Base-by-base conservation (phyloP, 805 yeast genomes). In the Hanseniaspora jakobsenii region DNA sequence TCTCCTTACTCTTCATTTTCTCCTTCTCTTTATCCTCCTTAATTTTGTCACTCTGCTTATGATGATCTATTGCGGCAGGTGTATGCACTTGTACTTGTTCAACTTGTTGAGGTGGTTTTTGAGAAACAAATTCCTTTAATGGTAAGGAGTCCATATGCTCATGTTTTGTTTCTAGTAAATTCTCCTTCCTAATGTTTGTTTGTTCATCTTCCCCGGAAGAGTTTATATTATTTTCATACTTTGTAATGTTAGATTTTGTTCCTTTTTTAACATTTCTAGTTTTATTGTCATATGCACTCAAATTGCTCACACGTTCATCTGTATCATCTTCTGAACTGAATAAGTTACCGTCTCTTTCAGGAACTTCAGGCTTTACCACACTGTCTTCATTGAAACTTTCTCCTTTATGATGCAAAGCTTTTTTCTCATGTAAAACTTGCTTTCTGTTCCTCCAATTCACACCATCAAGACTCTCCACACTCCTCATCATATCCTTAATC, bases 371-470 rank as follows among this genome's bases (percentile, higher is more conserved):
- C n/a, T 32, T 19, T 14, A 10, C 14, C 5, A 28, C 28, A 7
- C 35, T 24, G 2, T 29, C 16, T 2, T n/a, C n/a, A n/a, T n/a
- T n/a, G n/a, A n/a, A n/a, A n/a, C n/a, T n/a, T n/a, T n/a, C n/a
- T n/a, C n/a, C n/a, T n/a, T n/a, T n/a, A n/a, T n/a, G n/a, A n/a
- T n/a, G n/a, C n/a, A n/a, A n/a, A n/a, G n/a, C n/a, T n/a, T n/a
- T n/a, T n/a, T n/a, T n/a, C n/a, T n/a, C n/a, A n/a, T n/a, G n/a
- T n/a, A 42, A 27, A 10, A 27, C 17, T 29, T 23, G 31, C 23
- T 35, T 42, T 42, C 46, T 42, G 22, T 42, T 42, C 29, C 39
- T 35, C 46, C 46, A 42, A 23, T 34, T 42, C 2, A 42, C 46
- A 12, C 46, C 46, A 18, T 42, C 46, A 16, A 42, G 19, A 13